Percentiles rank a stretch among this genome's conserved stretches.
These are phyloP conservation scores for Neospermospora avenae DNA, from an alignment of 2,329 filamentous ascomycete species.

Conservation along the genomic window DNA sequence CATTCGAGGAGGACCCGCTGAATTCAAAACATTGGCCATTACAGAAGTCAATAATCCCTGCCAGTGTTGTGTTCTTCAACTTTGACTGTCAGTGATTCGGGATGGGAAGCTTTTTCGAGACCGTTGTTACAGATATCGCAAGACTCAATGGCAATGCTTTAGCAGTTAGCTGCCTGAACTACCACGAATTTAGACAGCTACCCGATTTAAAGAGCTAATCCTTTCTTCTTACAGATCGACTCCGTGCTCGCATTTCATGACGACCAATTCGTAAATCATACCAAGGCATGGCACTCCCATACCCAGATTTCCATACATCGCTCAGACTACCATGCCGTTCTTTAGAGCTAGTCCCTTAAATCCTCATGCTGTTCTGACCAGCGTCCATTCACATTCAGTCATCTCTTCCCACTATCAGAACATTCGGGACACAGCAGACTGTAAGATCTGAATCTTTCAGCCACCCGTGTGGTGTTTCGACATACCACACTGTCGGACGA, in stretches of 20 bases:
- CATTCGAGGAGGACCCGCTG: not conserved
- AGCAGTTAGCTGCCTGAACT: too few relatives aligned
- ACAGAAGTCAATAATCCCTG: not conserved
- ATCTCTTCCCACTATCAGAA: not conserved
- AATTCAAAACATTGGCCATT: not conserved
- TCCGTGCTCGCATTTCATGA: not conserved
- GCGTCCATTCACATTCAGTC: not conserved
- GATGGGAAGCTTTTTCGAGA: not conserved
- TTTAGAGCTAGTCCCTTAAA: not conserved
- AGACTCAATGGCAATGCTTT: not conserved
- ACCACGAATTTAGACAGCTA: too few relatives aligned
- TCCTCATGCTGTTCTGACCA: not conserved
- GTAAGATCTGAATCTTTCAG: not conserved
- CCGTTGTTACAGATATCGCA: not conserved
- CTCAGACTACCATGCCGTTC: not conserved
- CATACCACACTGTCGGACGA: not conserved
- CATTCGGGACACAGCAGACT: not conserved
- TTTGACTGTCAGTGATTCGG: not conserved
- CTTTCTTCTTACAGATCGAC: not conserved
- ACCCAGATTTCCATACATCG: not conserved
- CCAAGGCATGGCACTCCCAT: not conserved
- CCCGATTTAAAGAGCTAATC: not conserved
- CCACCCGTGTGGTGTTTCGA: not conserved
- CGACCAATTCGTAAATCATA: not conserved
- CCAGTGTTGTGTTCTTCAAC: not conserved